Evolutionary conservation across 78 protist genomes (phyloP), one percentile per base, ranked within the genome.

Genomic region (Diacronema lutheri): DNA sequence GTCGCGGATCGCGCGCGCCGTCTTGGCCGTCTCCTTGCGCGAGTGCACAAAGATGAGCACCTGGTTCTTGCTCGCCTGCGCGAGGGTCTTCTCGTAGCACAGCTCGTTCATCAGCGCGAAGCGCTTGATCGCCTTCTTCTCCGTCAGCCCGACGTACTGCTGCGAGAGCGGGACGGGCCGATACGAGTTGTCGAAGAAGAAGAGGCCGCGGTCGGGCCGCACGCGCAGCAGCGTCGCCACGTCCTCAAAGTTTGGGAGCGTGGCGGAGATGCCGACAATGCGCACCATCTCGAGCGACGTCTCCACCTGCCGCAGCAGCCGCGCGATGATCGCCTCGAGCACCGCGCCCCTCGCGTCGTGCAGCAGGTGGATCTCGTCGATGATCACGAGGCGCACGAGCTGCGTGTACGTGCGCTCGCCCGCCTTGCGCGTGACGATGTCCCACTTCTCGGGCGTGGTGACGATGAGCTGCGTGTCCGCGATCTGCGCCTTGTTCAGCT

Each of bases 381-480:
- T 93, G 77, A 93, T 89, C 37, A 93, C 44, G 33, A 93, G 77
- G 20, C 93, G 69, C 3, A 97, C 99, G n/a, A 92, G 80, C 74
- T 89, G 88, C 56, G 95, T 87, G 87, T 89, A 88, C 11, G 97
- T 83, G 46, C 96, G 90, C 55, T 98, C 99, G 40, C 96, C 97
- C n/a, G 89, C 46, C 74, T 98, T 97, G 65, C 99, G 89, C 20
- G 99, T 97, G 86, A 99, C 87, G 41, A 99, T 92, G 82, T 99
- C 99, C 99, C 99, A 98, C 93, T 99, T 99, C 91, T 99, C 99
- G 21, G 99, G 99, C 60, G 99, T 98, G 56, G 98, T 95, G 23
- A 99, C 95, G 37, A 98, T 93, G 50, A 97, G 37, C 50, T 97
- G 98, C 33, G 99, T 96, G 31, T 91, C 95, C 6, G 88, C 90